Conservation (phyloP, 2,329 filamentous ascomycete species). For the Sphaceloma murrayae region DNA sequence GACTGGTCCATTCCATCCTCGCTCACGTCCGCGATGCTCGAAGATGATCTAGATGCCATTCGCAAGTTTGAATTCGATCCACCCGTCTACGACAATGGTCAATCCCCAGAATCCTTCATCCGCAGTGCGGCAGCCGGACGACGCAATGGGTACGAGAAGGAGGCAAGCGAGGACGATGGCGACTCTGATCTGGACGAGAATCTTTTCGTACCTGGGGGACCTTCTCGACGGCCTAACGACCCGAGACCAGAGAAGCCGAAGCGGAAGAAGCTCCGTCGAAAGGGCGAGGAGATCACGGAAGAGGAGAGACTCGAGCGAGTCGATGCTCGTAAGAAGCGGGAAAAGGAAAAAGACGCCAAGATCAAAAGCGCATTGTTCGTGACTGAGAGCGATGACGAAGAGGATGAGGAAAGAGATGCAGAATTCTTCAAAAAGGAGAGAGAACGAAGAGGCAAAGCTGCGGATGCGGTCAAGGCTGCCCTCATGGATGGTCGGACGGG, state of each 20-base stretch:
- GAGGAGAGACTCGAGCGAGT: constrained; percentile 51
- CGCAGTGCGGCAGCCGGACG: constrained; percentile 52
- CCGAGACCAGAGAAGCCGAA: constrained; percentile 44
- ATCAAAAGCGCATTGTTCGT: constrained; percentile 82
- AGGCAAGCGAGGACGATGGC: constrained; percentile 17
- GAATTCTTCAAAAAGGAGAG: constrained; percentile 74
- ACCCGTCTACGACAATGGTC: constrained; percentile 64
- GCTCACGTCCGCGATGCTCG: constrained; percentile 55
- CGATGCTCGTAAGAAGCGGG: constrained; percentile 52
- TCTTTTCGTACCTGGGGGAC: constrained; percentile 60
- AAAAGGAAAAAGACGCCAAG: constrained; percentile 65
- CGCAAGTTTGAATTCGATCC: constrained; percentile 70
- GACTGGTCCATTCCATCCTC: constrained; percentile 66
- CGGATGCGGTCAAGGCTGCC: constrained; percentile 40
- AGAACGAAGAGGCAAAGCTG: constrained; percentile 50
- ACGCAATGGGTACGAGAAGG: constrained; percentile 13
- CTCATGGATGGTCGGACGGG: constrained; percentile 32
- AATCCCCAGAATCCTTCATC: constrained; percentile 67
- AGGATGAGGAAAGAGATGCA: constrained; percentile 62
- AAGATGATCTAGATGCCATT: constrained; percentile 61
- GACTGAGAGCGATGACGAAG: constrained; percentile 76
- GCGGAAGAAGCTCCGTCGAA: constrained; percentile 46
- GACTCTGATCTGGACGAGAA: constrained; percentile 35
- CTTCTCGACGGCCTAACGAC: constrained; percentile 49
- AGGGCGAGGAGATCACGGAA: constrained; percentile 52